Evolutionary conservation across 129 eudicot species (phyloP), one percentile per base, ranked within the genome.

Genomic region (Centaurea solstitialis): DNA sequence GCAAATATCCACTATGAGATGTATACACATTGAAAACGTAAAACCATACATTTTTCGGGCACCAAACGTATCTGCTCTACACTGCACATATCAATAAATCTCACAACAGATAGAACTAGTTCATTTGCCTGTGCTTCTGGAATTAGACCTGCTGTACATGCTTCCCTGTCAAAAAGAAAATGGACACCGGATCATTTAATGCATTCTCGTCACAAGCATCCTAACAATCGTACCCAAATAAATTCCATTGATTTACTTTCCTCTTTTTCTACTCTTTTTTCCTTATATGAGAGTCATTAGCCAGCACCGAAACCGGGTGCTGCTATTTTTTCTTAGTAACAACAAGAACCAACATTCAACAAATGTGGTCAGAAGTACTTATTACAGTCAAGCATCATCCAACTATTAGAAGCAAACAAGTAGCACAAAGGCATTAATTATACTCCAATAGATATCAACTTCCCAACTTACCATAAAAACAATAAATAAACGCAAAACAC

Each of bases 1-100:
- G 33, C 17, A 43, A 71, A 74, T 38, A 24, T 21, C 45, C n/a
- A 24, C 13, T 75, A 24, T 24, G 12, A 80, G 9, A 22, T 65
- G n/a, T 78, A 40, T 11, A 77, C n/a, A 75, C 37, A 37, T 66
- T 5, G 35, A 50, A 20, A 71, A 23, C 13, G 15, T 82, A 45
- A 70, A 57, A 33, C 39, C 68, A 30, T 92, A 96, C 99, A 93
- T 72, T 93, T 96, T n/a, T 93, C 92, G 70, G 92, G 90, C 6
- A 80, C 98, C 81, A 93, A 76, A 59, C 89, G 91, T 11, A 96
- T 96, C 82, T 96, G 99, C 53, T 89, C 92, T 3, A 86, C 90
- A 38, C 84, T 53, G 86, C 98, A 96, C 41, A 81, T 85, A 61
- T 83, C 87, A 47, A 96, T 84, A 71, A 96, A 96, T 86, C 93